A percentile compares a stretch with the other conserved stretches of the same genome.
These are phyloP conservation scores for Iberis pinnata DNA, from an alignment of 345 rosid genomes.

Conservation along the genomic window DNA sequence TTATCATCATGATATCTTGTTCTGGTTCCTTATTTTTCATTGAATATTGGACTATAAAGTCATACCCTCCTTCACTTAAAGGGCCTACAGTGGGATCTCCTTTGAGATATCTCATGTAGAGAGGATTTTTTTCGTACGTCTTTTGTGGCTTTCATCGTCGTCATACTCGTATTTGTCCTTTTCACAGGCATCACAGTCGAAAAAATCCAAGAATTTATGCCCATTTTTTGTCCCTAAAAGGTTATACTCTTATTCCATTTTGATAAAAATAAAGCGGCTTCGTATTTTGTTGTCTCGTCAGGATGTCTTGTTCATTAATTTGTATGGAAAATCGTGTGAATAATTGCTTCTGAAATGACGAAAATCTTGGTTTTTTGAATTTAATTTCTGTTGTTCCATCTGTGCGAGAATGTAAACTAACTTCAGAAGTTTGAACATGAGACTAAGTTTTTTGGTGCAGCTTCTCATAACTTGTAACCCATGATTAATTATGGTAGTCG, in stretches of 20 bases:
- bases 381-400: not conserved
- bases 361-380: not conserved
- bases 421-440: not conserved
- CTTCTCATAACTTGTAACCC: not conserved
- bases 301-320: not conserved
- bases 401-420: not conserved
- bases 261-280: not conserved
- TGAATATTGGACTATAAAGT: not conserved
- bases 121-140: not conserved
- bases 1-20: not conserved
- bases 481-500: not conserved
- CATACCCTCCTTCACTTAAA: not conserved
- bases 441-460: not conserved
- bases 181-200: not conserved
- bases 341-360: not conserved
- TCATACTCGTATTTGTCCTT: not conserved
- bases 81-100: not conserved
- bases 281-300: rapidly evolving
- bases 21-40: not conserved
- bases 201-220: not conserved
- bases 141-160: not conserved
- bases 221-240: not conserved
- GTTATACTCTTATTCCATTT: not conserved
- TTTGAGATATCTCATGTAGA: not conserved
- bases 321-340: not conserved